Evolutionary conservation across 2,329 filamentous ascomycete genomes (phyloP), one percentile per base, ranked within the genome.

Genomic region (Aspergillus jensenii): DNA sequence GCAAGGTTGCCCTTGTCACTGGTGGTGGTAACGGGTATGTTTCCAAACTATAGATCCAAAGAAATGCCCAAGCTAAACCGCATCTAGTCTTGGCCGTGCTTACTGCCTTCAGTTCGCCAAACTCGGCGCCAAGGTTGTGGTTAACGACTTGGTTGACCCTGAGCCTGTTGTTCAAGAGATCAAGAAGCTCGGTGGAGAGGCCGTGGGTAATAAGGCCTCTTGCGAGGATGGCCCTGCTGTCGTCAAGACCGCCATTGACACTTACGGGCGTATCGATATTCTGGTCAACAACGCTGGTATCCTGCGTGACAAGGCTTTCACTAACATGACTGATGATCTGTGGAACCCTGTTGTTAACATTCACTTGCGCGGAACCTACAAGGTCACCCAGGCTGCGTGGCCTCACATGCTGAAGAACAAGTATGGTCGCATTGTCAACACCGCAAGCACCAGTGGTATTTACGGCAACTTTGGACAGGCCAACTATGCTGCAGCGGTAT

Each of bases 391-490:
- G 85, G 95, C 95, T 61, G 95, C 95, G 19, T 99, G 93, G 92
- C 95, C 95, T 51, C 90, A 96, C 78, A 90, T 99, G 83, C 83
- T 98, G 52, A 96, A 97, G 84, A 95, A 99, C 78, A 98, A 97
- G 83, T 99, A 97, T 71, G 95, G 95, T 66, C 91, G 95, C 70
- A 87, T 99, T 61, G 83, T 99, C 71, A 99, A 99, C 84, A 99
- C 95, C 48, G 95, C 95, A 41, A 96, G 91, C 37, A 98, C 95
- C 49, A 96, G 90, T 68, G 95, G 95, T 78, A 96, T 99, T 76
- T 99, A 99, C 75, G 95, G 95, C 68, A 99, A 97, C 84, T 99
- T 99, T 74, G 95, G 95, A 62, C 95, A 99, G 79, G 91, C 93
- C 70, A 99, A 99, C 84, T 99, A 99, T 77, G 85, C 95, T 62